These are phyloP conservation scores for Trichoderma sp. DNA, from an alignment of 2,329 filamentous ascomycete genomes.

Conservation along the genomic window DNA sequence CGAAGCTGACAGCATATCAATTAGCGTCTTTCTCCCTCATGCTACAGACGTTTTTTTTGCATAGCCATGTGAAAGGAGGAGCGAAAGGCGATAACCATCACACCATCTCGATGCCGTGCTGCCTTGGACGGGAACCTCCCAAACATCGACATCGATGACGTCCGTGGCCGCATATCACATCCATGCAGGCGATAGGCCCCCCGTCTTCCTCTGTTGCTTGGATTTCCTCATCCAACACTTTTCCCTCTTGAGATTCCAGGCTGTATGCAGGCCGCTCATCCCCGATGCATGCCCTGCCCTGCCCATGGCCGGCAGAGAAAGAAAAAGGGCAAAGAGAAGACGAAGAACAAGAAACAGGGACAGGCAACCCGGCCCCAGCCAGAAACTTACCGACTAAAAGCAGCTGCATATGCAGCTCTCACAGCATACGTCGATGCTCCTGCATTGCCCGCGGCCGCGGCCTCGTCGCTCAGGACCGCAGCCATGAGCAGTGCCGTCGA, in stretches of 20 bases:
- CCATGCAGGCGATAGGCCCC: neutral
- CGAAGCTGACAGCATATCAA: constrained; percentile 57
- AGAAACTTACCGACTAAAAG: constrained; percentile 67
- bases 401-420: constrained; percentile 70
- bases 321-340: neutral
- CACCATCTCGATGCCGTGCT: constrained; percentile 6
- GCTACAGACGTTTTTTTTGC: neutral
- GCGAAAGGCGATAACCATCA: neutral
- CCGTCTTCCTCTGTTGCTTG: neutral
- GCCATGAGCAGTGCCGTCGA: constrained; percentile 73
- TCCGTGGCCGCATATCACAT: constrained; percentile 15
- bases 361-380: neutral
- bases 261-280: neutral
- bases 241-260: neutral
- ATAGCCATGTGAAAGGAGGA: neutral
- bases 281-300: neutral
- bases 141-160: neutral
- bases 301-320: neutral
- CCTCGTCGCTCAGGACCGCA: constrained; percentile 65
- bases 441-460: constrained; percentile 35
- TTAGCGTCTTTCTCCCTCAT: constrained; percentile 9
- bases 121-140: neutral
- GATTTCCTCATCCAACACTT: constrained; percentile 1
- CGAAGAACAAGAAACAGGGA: neutral
- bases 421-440: constrained; percentile 60